Conservation (phyloP, 129 eudicot species). For the Mikania micrantha region DNA sequence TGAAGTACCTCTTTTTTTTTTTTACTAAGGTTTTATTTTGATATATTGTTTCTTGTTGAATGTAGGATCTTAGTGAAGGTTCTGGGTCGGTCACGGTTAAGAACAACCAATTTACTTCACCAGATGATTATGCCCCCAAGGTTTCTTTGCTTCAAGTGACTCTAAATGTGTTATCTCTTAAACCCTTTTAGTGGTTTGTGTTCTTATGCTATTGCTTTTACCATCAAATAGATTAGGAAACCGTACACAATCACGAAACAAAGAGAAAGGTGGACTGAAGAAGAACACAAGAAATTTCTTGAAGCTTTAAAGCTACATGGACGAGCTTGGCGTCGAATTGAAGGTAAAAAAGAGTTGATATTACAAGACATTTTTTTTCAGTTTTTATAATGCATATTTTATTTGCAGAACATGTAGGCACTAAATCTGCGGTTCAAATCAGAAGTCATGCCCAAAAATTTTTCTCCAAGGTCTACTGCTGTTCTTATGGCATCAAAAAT, state of each 20-base stretch:
- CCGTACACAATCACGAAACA: constrained; percentile 88
- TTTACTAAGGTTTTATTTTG: constrained; percentile 8
- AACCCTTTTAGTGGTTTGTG: not conserved
- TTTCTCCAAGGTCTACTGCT: constrained; percentile 55
- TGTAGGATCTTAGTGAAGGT: constrained; percentile 32
- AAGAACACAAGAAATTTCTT: constrained; percentile 83
- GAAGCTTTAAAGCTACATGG: constrained; percentile 86
- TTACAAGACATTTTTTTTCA: not conserved
- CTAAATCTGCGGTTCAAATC: constrained; percentile 94
- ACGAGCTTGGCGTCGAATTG: constrained; percentile 79
- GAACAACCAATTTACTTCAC: constrained; percentile 36
- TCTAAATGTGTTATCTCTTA: not conserved
- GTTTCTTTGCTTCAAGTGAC: constrained; percentile 7
- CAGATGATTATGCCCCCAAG: constrained; percentile 33
- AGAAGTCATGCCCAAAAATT: constrained; percentile 98
- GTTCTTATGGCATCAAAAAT: not conserved
- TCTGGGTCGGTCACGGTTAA: constrained; percentile 14
- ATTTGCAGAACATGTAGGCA: constrained; percentile 83
- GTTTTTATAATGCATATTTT: no score
- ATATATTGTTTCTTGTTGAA: constrained; percentile 2
- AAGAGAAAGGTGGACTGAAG: constrained; percentile 92
- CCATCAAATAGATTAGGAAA: constrained; percentile 49
- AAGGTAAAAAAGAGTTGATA: constrained; percentile 37
- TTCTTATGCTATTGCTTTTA: not conserved
- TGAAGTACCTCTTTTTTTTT: not conserved